These are phyloP conservation scores for Zoysia japonica DNA, from an alignment of 176 grass and related monocot genomes.

Conservation along the genomic window DNA sequence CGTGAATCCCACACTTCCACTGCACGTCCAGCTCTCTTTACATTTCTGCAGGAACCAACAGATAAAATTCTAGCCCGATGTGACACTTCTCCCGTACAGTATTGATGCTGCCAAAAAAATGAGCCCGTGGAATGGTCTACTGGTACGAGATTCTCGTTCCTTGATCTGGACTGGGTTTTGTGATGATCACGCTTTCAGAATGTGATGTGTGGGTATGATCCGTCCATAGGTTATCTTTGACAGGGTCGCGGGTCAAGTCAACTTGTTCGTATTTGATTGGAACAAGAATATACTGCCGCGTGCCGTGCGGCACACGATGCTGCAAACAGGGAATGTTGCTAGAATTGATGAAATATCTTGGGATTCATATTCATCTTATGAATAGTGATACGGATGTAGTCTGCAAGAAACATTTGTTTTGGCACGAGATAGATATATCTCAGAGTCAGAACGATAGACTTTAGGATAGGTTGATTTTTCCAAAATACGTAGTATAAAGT, in stretches of 20 bases:
- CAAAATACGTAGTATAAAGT: too few species aligned
- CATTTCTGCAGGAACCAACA: conserved; percentile 16
- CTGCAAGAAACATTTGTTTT: too few species aligned
- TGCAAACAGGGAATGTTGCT: background rate
- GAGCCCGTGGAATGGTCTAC: background rate
- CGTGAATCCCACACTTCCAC: background rate
- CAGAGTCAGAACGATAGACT: too few species aligned
- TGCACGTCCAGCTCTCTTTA: too few species aligned
- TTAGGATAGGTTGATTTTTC: too few species aligned
- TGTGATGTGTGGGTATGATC: background rate
- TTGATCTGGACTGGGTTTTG: background rate
- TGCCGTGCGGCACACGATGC: background rate
- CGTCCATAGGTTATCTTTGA: background rate
- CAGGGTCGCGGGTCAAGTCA: background rate
- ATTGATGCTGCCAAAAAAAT: background rate
- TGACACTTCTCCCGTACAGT: background rate
- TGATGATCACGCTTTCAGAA: background rate
- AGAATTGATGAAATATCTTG: background rate
- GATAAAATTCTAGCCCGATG: background rate
- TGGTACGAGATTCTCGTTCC: background rate
- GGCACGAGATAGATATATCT: too few species aligned
- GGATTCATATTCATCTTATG: too few species aligned
- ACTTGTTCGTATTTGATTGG: background rate
- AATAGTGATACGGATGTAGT: too few species aligned
- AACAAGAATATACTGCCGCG: background rate